phyloP scores from a whole-genome alignment of 139 green algal species.

The Auxenochlorella pyrenoidosa region DNA sequence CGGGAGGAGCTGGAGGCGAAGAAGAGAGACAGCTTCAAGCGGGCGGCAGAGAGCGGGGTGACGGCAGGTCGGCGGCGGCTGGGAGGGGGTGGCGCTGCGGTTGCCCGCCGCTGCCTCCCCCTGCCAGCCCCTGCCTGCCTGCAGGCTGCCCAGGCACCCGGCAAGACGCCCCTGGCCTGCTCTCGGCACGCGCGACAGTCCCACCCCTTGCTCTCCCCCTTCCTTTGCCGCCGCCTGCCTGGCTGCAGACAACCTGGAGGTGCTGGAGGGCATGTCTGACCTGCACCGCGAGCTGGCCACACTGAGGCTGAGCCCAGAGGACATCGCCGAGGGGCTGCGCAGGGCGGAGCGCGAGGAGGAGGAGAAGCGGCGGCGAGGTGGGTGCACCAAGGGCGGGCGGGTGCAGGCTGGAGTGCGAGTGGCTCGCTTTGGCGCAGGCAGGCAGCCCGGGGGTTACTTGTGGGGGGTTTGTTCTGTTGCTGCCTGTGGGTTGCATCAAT shows the following conservation, averaged over 20 bases:
- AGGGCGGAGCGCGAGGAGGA: neutral
- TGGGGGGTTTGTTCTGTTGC: no score
- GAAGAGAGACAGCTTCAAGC: constrained; percentile 2
- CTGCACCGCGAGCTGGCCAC: constrained; percentile 33
- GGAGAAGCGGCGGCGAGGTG: neutral
- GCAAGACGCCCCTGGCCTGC: no score
- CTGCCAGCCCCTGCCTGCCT: neutral
- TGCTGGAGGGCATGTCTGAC: neutral
- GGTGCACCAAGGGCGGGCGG: neutral
- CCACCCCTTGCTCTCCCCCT: neutral
- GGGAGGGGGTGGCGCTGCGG: neutral
- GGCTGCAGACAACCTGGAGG: neutral
- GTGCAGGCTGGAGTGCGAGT: no score
- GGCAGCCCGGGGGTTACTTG: no score
- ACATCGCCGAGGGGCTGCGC: constrained; percentile 19
- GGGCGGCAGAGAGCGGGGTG: neutral
- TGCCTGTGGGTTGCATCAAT: no score
- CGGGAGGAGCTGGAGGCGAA: neutral
- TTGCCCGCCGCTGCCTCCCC: neutral
- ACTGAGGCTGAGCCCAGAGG: constrained; percentile 34
- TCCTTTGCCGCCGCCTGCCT: neutral
- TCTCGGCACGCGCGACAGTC: neutral
- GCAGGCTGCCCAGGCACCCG: neutral
- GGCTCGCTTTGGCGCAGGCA: no score
- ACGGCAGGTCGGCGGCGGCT: neutral